These are phyloP conservation scores for Byssothecium circinans DNA, from an alignment of 2,329 filamentous ascomycete species.

Conservation along the genomic window DNA sequence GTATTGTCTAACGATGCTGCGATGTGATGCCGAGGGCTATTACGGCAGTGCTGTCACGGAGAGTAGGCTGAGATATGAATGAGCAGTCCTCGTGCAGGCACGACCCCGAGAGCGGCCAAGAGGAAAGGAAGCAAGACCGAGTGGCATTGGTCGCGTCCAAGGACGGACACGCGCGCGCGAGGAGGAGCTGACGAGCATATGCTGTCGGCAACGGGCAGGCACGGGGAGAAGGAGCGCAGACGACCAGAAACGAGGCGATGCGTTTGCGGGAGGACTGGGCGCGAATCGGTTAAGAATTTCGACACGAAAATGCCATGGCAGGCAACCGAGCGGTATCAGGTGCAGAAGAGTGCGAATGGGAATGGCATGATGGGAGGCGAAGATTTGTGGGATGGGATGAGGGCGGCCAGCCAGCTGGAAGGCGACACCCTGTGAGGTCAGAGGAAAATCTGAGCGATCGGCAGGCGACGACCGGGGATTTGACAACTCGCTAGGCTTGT, in stretches of 20 bases:
- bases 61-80: slow-evolving; percentile 10
- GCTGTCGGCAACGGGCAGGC: slow-evolving; percentile 8
- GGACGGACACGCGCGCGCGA: slow-evolving; percentile 14
- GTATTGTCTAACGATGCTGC: slow-evolving; percentile 28
- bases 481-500: slow-evolving; percentile 4
- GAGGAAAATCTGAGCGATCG: slow-evolving; percentile 21
- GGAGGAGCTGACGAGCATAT: neutral
- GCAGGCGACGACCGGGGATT: slow-evolving; percentile 15
- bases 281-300: slow-evolving; percentile 15
- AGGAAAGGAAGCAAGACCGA: slow-evolving; percentile 25
- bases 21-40: slow-evolving; percentile 16
- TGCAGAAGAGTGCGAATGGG: slow-evolving; percentile 13
- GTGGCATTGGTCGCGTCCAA: slow-evolving; percentile 35
- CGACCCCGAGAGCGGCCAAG: slow-evolving; percentile 32
- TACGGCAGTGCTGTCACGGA: slow-evolving; percentile 20
- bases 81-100: slow-evolving; percentile 23
- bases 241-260: neutral
- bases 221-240: slow-evolving; percentile 10
- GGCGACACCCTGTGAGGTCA: slow-evolving; percentile 23
- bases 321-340: slow-evolving; percentile 13
- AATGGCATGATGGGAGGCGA: slow-evolving; percentile 13
- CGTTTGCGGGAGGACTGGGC: neutral
- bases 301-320: slow-evolving; percentile 24
- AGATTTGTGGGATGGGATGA: slow-evolving; percentile 18
- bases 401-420: slow-evolving; percentile 11